Percentiles rank a stretch among this genome's conserved stretches.
These are phyloP conservation scores for Tulasnella sp. DNA, from an alignment of 768 basidiomycete genomes.

Conservation along the genomic window DNA sequence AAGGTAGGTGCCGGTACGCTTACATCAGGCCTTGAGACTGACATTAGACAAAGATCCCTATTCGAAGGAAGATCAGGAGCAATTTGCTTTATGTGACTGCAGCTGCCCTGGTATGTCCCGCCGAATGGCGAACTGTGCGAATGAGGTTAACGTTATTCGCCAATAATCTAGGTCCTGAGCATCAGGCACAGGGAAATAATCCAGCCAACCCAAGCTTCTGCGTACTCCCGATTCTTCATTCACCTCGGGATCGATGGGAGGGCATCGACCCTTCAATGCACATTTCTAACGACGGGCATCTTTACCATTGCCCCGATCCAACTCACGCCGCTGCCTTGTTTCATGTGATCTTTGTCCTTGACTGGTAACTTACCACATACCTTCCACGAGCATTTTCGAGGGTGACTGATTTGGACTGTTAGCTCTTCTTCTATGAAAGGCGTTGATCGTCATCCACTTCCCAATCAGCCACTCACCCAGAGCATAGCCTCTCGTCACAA, in stretches of 20 bases:
- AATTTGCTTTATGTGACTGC: constrained; percentile 54
- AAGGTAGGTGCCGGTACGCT: constrained; percentile 44
- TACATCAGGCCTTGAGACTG: constrained; percentile 37
- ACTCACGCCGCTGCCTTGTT: constrained; percentile 52
- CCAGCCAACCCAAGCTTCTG: constrained; percentile 59
- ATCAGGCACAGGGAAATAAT: constrained; percentile 47
- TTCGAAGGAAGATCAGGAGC: constrained; percentile 57
- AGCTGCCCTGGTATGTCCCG: constrained; percentile 43
- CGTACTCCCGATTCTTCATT: constrained; percentile 58
- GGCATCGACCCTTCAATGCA: constrained; percentile 48
- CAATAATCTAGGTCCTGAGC: constrained; percentile 63
- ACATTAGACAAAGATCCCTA: constrained; percentile 54
- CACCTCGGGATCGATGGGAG: constrained; percentile 40
- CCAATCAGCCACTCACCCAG: no score
- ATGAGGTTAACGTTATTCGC: no score
- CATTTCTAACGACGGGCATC: constrained; percentile 60
- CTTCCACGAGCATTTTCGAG: no score
- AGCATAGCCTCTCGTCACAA: no score
- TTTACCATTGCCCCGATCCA: constrained; percentile 59
- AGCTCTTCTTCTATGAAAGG: no score
- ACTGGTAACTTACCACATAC: constrained; percentile 48
- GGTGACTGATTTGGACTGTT: no score
- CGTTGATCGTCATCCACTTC: no score
- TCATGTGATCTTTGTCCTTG: constrained; percentile 64
- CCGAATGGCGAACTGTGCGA: constrained; percentile 37